Conservation (phyloP, 2,329 filamentous ascomycete species). For the Pseudopyricularia cyperi region DNA sequence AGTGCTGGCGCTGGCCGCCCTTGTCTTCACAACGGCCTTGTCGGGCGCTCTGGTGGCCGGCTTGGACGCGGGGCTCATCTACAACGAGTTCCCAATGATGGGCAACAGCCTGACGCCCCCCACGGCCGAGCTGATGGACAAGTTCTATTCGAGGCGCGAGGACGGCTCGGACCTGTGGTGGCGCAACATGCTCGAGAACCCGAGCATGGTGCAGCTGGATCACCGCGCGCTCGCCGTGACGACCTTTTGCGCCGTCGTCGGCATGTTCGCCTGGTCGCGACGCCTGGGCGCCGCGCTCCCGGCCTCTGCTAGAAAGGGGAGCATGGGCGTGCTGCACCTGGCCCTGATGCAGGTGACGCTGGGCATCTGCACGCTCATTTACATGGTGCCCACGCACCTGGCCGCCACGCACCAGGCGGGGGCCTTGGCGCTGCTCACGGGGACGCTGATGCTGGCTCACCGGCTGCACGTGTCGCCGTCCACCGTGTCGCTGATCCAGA, state of each 20-base stretch:
- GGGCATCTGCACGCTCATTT: slow-evolving; percentile 83
- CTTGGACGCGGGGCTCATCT: slow-evolving; percentile 91
- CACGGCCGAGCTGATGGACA: slow-evolving; percentile 67
- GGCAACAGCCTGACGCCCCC: slow-evolving; percentile 73
- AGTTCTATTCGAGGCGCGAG: slow-evolving; percentile 68
- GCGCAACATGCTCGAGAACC: slow-evolving; percentile 97
- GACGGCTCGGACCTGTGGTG: slow-evolving; percentile 82
- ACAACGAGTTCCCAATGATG: slow-evolving; percentile 98
- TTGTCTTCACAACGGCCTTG: slow-evolving; percentile 85
- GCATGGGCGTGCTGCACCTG: slow-evolving; percentile 71
- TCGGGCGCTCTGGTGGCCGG: slow-evolving; percentile 90
- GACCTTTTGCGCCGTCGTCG: slow-evolving; percentile 70
- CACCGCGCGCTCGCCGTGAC: slow-evolving; percentile 86
- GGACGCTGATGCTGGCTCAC: slow-evolving; percentile 66
- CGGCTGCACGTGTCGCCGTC: slow-evolving; percentile 61
- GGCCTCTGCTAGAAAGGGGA: slow-evolving; percentile 49
- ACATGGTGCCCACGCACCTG: slow-evolving; percentile 79
- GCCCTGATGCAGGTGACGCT: slow-evolving; percentile 71
- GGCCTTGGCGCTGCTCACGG: slow-evolving; percentile 71
- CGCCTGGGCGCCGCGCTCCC: slow-evolving; percentile 46
- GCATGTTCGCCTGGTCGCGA: slow-evolving; percentile 70
- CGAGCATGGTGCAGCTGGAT: slow-evolving; percentile 86
- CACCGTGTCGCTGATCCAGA: slow-evolving; percentile 46
- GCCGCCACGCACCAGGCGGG: slow-evolving; percentile 91
- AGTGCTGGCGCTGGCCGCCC: slow-evolving; percentile 53